phyloP scores from a whole-genome alignment of 2,329 filamentous ascomycete genomes.

The Magnaporthiopsis poae region DNA sequence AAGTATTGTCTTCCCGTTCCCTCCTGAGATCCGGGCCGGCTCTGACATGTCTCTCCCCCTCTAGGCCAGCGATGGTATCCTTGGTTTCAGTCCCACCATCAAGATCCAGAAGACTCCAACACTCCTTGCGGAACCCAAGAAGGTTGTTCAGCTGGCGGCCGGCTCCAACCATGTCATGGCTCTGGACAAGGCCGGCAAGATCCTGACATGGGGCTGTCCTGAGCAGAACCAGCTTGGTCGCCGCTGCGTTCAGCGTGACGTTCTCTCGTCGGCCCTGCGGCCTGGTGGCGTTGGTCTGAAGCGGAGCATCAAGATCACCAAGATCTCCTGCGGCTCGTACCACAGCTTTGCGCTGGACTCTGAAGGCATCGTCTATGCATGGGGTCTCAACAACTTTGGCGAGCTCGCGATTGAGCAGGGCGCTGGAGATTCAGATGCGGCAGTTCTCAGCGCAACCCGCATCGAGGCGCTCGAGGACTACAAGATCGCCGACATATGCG shows the following conservation, averaged over 20 bases:
- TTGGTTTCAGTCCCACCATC: conserved; percentile 22
- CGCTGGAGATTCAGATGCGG: conserved; percentile 58
- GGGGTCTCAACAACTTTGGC: conserved; percentile 81
- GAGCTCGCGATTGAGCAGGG: conserved; percentile 57
- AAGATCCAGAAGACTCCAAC: conserved; percentile 38
- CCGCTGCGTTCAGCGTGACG: conserved; percentile 48
- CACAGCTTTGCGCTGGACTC: conserved; percentile 73
- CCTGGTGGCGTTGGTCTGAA: conserved; percentile 24
- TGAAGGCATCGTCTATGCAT: conserved; percentile 62
- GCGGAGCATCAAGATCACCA: conserved; percentile 52
- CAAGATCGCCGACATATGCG: conserved; percentile 58
- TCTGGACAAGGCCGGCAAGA: conserved; percentile 52
- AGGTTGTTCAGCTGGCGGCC: conserved; percentile 53
- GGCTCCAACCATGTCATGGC: conserved; percentile 65
- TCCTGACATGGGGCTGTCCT: conserved; percentile 63
- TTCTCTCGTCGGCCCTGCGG: conserved; percentile 23
- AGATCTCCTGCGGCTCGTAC: conserved; percentile 60
- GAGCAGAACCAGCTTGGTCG: conserved; percentile 57
- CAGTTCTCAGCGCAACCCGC: conserved; percentile 60
- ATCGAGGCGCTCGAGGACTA: conserved; percentile 55
- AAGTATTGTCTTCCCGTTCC: conserved; percentile 10
- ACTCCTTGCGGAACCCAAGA: conserved; percentile 53
- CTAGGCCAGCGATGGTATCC: conserved; percentile 38
- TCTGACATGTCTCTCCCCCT: conserved; percentile 9
- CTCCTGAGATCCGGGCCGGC: neutral